phyloP scores from a whole-genome alignment of 2,329 filamentous ascomycete genomes.

The Dryadomyces sulphureus region DNA sequence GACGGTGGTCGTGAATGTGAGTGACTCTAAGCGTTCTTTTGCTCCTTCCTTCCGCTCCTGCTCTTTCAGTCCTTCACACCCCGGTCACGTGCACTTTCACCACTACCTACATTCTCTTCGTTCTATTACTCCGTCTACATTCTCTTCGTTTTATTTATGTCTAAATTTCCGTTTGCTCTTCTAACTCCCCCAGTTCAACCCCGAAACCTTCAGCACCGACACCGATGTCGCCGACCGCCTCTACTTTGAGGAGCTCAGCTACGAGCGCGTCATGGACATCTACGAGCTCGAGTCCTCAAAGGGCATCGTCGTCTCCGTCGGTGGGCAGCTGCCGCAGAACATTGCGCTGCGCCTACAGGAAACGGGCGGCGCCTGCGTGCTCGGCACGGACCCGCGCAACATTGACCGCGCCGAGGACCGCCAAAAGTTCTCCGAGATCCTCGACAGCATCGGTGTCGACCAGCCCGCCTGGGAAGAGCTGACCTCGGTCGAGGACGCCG shows the following conservation, averaged over 20 bases:
- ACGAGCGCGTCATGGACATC: constrained; percentile 97
- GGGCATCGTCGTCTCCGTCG: constrained; percentile 89
- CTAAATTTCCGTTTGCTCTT: neutral
- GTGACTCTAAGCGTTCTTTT: constrained; percentile 13
- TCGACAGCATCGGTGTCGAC: constrained; percentile 92
- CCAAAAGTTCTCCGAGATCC: constrained; percentile 94
- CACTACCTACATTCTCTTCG: too few relatives aligned
- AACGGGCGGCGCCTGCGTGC: constrained; percentile 72
- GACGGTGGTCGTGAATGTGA: constrained; percentile 90
- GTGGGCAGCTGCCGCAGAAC: constrained; percentile 93
- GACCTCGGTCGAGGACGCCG: constrained; percentile 76
- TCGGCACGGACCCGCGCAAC: constrained; percentile 83
- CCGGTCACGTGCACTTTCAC: neutral
- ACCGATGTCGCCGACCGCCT: constrained; percentile 80
- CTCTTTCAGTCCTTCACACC: neutral
- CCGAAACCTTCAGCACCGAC: constrained; percentile 71
- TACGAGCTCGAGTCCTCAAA: constrained; percentile 79
- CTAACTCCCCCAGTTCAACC: constrained; percentile 40
- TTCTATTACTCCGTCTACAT: neutral
- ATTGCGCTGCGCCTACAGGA: constrained; percentile 91
- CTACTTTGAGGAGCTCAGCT: constrained; percentile 94
- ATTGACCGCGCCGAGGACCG: constrained; percentile 98
- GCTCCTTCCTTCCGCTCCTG: neutral
- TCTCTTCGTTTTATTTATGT: too few relatives aligned
- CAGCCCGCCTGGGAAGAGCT: constrained; percentile 98